Percentiles rank a stretch among this genome's conserved stretches.
Conservation (phyloP, 257 asterid genomes). For the Jasminum sambac region DNA sequence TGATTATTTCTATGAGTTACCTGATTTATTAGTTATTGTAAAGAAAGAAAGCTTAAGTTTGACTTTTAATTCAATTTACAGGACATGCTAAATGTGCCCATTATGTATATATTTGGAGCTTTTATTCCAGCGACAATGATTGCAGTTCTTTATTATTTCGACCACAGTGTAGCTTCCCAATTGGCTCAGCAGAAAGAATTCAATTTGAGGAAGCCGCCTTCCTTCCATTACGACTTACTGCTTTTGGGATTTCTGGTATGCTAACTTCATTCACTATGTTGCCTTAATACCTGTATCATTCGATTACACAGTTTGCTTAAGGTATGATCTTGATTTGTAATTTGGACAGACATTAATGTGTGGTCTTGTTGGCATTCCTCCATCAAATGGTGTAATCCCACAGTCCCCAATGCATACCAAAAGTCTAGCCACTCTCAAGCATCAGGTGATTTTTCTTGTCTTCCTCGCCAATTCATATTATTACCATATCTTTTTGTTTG, state of each 20-base stretch:
- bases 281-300: neutral
- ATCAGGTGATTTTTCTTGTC: conserved; percentile 52
- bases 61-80: conserved; percentile 33
- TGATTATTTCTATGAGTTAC: conserved; percentile 4
- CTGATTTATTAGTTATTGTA: neutral
- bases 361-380: conserved; percentile 88
- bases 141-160: conserved; percentile 88
- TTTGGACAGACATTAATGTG: conserved; percentile 66
- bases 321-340: neutral
- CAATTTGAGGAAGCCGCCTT: conserved; percentile 79
- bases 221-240: conserved; percentile 78
- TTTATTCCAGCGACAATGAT: conserved; percentile 88
- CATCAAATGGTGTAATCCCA: conserved; percentile 89
- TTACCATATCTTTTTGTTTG: too few relatives aligned
- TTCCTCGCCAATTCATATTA: neutral
- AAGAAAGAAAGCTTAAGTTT: conserved; percentile 10
- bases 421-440: conserved; percentile 85
- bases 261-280: neutral
- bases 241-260: conserved; percentile 83
- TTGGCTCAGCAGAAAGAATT: conserved; percentile 88
- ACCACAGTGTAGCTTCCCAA: conserved; percentile 92
- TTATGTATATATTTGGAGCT: conserved; percentile 75
- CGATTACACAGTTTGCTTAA: conserved; percentile 4
- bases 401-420: conserved; percentile 96
- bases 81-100: conserved; percentile 81